Evolutionary conservation across 148 eudicot species (phyloP).

Genomic region (Arbutus unedo): DNA sequence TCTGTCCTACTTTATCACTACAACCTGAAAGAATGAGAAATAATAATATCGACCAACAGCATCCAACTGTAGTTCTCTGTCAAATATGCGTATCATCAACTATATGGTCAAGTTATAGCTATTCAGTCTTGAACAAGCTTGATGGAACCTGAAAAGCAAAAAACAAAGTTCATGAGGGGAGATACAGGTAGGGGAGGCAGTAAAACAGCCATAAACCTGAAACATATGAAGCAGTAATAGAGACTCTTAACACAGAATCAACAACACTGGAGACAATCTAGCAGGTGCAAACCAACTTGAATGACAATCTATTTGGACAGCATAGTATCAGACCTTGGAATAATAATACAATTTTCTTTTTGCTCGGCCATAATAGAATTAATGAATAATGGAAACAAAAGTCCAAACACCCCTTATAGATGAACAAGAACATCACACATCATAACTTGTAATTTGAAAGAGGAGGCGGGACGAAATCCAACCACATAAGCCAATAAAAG

Average conservation of each 20-base stretch:
- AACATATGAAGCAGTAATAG: background rate
- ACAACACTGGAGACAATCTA: background rate
- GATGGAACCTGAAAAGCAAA: constrained; percentile 38
- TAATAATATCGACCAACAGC: background rate
- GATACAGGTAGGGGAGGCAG: background rate
- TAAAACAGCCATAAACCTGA: background rate
- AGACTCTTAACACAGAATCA: background rate
- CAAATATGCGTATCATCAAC: background rate
- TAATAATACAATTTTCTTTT: no score
- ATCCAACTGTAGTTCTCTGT: background rate
- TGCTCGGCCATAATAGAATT: no score
- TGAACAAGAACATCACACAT: background rate
- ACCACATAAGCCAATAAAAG: background rate
- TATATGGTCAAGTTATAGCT: background rate
- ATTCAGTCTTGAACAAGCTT: constrained; percentile 29
- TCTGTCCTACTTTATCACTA: background rate
- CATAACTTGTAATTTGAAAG: background rate
- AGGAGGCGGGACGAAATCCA: background rate
- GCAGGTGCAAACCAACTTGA: background rate
- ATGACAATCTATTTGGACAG: background rate
- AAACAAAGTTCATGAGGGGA: constrained; percentile 5
- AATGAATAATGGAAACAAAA: no score
- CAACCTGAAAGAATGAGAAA: background rate
- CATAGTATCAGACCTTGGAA: background rate
- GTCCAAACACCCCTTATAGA: background rate